Base-by-base conservation (phyloP, 768 basidiomycete genomes). In the Steccherinum ochraceum region DNA sequence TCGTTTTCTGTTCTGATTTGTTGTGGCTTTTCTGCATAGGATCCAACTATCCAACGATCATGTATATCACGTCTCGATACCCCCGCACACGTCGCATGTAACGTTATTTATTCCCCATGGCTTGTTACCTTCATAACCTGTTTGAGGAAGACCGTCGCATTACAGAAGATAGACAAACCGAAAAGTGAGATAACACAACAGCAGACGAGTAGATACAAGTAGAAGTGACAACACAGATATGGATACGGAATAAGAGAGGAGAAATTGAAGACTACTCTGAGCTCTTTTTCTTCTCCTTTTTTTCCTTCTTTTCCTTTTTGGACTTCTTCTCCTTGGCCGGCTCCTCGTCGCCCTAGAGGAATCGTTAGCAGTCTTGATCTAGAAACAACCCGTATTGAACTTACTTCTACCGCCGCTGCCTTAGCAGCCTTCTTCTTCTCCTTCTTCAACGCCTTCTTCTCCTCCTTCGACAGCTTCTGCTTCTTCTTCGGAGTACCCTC, bases 361-460 rank as follows among this genome's bases (percentile, higher is more conserved):
- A 39, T 39, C 35, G 35, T 39, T 26, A 40, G 46, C 25, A 40
- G 40, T 25, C 12, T 42, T 10, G 35, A 47, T 12, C 48, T 18
- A 41, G 11, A 12, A 50, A n/a, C n/a, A n/a, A n/a, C n/a, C n/a
- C 40, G 40, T 24, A 56, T 23, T 39, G 45, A 23, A 52, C 72
- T 56, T 49, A 74, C 77, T 53, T 69, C 72, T 48, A 62, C 72
- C 18, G 57, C 74, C n/a, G 69, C 77, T 58, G 79, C 72, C 59
- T 79, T 76, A 69, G 88, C 88, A 64, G 50, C 16, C 25, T 49
- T 49, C 72, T 87, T 89, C 75, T 89, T 89, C 70, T 91, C 88
- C 69, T 89, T 87, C 68, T 89, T 90, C 19, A 83, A 83, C 45
- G 87, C 59, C 71, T 89, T 89, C 51, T 75, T 73, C 70, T 89